phyloP scores from a whole-genome alignment of 176 grass and related monocot genomes.

The Lolium multiflorum region DNA sequence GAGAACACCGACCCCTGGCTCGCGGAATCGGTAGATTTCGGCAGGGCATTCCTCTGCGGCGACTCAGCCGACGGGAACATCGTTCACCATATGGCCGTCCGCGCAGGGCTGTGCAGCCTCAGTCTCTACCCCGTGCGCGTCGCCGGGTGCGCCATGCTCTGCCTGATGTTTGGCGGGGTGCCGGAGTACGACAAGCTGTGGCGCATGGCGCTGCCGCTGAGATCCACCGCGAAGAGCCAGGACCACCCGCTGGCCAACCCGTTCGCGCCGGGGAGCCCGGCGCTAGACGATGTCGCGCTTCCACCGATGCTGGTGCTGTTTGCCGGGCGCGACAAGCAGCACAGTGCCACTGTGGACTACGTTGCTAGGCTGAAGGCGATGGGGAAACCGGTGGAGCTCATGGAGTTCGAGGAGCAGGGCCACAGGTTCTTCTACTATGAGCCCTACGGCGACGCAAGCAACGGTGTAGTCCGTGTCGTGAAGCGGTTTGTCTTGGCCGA shows the following conservation, averaged over 20 bases:
- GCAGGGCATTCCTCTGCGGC: too few relatives aligned
- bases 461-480: constrained; percentile 48
- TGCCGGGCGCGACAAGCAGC: constrained; percentile 35
- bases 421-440: constrained; percentile 70
- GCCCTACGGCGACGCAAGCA: constrained; percentile 51
- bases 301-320: constrained; percentile 43
- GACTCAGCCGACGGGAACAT: too few relatives aligned
- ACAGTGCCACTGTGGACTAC: too few relatives aligned
- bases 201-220: constrained; percentile 40
- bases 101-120: too few relatives aligned
- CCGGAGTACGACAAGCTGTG: constrained; percentile 17
- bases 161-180: constrained; percentile 59
- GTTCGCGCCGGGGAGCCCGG: constrained; percentile 41
- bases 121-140: constrained; percentile 37
- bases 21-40: too few relatives aligned
- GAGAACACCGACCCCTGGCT: too few relatives aligned
- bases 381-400: too few relatives aligned
- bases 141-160: constrained; percentile 52
- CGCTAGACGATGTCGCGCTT: constrained; percentile 19
- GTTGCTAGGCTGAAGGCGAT: too few relatives aligned
- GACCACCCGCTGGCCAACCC: constrained; percentile 53
- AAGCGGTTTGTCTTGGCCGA: constrained; percentile 50
- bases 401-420: constrained; percentile 61
- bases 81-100: too few relatives aligned
- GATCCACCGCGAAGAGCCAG: background rate